Base-by-base conservation (phyloP, 768 basidiomycete genomes). In the Candolleomyces efflorescens region DNA sequence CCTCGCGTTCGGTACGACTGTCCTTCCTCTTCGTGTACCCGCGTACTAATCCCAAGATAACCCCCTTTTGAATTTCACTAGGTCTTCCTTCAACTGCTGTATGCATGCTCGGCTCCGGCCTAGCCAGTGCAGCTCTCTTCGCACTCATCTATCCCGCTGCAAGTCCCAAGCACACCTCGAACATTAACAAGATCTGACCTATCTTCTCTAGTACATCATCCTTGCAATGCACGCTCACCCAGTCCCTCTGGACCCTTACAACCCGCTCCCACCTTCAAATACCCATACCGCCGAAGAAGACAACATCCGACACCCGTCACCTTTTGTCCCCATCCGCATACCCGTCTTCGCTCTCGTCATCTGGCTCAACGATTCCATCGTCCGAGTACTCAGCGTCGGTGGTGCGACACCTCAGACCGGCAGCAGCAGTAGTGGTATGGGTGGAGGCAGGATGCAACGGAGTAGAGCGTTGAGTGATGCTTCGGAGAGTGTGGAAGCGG, bases 121-220 rank as follows among this genome's bases (percentile, higher is more conserved):
- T 92, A 38, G 89, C 90, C 12, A 94, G 89, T 63, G 89, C 84
- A n/a, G 87, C 87, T 10, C 67, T 90, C 18, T 95, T 94, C 64
- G 90, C 92, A 0, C 79, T 94, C 53, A 66, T 93, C 12, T 93
- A 89, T 67, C 93, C 93, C 38, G 77, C 78, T 39, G 91, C 93
- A 64, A 58, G 87, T 75, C 46, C 36, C 32, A 13, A 20, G 3
- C 13, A 20, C 32, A n/a, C 44, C 7, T 26, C 39, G n/a, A 26
- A 48, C 26, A 37, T 53, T 43, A 49, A 37, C 36, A 56, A 37
- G 27, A 23, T 46, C 54, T n/a, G 39, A 45, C n/a, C n/a, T 58
- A 59, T 23, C 32, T 23, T 24, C 6, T 17, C n/a, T 63, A 93
- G 92, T 92, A 83, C 70, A 85, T 91, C 45, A 90, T 94, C 62